These are phyloP conservation scores for Alternaria brassicicola DNA, from an alignment of 2,329 filamentous ascomycete genomes.

Conservation along the genomic window DNA sequence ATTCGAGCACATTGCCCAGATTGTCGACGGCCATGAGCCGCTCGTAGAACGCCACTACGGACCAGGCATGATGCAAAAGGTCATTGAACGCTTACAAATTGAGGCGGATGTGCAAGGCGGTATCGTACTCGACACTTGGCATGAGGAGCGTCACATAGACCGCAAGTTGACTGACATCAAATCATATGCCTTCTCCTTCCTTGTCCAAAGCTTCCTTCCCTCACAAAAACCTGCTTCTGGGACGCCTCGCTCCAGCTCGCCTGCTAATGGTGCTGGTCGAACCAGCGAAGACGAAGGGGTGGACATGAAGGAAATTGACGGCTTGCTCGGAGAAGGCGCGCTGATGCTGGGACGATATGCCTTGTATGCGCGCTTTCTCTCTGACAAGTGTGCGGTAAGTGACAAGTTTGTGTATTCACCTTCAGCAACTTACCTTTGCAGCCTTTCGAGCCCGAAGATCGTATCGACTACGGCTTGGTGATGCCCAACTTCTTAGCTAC, in stretches of 20 bases:
- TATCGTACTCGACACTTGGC: conserved; percentile 94
- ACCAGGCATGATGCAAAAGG: conserved; percentile 87
- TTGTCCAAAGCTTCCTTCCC: conserved; percentile 91
- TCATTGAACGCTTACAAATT: conserved; percentile 89
- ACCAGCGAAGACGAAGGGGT: conserved; percentile 87
- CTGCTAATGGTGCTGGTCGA: conserved; percentile 64
- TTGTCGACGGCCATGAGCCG: conserved; percentile 88
- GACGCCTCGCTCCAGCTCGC: conserved; percentile 75
- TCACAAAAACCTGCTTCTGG: conserved; percentile 67
- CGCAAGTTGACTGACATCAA: conserved; percentile 92
- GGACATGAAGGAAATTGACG: conserved; percentile 96
- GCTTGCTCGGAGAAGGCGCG: conserved; percentile 82
- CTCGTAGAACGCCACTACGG: conserved; percentile 96
- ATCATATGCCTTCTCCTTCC: conserved; percentile 95
- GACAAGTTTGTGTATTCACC: conserved; percentile 2
- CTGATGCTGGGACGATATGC: conserved; percentile 95
- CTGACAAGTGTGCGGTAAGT: conserved; percentile 80
- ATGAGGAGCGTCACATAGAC: conserved; percentile 83
- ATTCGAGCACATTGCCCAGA: conserved; percentile 97
- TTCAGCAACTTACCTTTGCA: conserved; percentile 25
- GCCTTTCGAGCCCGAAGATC: conserved; percentile 56
- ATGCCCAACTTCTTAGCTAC: conserved; percentile 77
- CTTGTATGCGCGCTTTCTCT: conserved; percentile 86
- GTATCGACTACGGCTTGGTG: conserved; percentile 61
- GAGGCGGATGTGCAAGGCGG: conserved; percentile 97